Conservation (phyloP, 164 flowering plant genomes). For the Kingdonia uniflora region DNA sequence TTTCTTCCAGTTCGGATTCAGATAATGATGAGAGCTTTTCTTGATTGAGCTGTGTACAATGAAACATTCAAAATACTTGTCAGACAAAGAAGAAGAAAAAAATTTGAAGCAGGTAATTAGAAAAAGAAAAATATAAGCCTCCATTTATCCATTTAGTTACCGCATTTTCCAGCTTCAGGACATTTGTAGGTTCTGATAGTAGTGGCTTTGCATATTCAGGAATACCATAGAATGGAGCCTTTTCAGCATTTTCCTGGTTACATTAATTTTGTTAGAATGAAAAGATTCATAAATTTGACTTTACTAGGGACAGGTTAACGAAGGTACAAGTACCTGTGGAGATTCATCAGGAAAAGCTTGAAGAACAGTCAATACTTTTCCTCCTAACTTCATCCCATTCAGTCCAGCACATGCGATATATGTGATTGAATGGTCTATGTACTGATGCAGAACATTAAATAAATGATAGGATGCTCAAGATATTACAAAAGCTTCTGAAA, state of each 20-base stretch:
- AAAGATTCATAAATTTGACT: not conserved
- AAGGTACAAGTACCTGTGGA: slow-evolving; percentile 25
- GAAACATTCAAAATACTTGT: not conserved
- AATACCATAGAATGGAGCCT: slow-evolving; percentile 39
- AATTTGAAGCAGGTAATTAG: not conserved
- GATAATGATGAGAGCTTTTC: slow-evolving; percentile 41
- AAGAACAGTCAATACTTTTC: slow-evolving; percentile 67
- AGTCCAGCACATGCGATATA: slow-evolving; percentile 88
- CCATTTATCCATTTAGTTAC: slow-evolving; percentile 26
- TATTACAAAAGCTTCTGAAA: no score
- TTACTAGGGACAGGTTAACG: not conserved
- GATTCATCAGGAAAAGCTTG: slow-evolving; percentile 49
- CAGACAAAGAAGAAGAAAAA: not conserved
- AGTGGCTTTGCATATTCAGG: slow-evolving; percentile 84
- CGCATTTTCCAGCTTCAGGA: slow-evolving; percentile 75
- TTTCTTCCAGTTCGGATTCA: slow-evolving; percentile 59
- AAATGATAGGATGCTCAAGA: no score
- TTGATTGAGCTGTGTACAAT: slow-evolving; percentile 35
- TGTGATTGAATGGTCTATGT: slow-evolving; percentile 68
- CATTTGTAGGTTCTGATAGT: slow-evolving; percentile 61
- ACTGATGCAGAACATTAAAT: slow-evolving; percentile 36
- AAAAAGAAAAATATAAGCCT: not conserved
- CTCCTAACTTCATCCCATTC: slow-evolving; percentile 92
- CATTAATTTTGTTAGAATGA: not conserved
- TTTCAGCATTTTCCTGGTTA: slow-evolving; percentile 44